Evolutionary conservation across 495 filamentous ascomycete species (phyloP), one percentile per base, ranked within the genome.

Genomic region (Chaetomidium leptoderma): DNA sequence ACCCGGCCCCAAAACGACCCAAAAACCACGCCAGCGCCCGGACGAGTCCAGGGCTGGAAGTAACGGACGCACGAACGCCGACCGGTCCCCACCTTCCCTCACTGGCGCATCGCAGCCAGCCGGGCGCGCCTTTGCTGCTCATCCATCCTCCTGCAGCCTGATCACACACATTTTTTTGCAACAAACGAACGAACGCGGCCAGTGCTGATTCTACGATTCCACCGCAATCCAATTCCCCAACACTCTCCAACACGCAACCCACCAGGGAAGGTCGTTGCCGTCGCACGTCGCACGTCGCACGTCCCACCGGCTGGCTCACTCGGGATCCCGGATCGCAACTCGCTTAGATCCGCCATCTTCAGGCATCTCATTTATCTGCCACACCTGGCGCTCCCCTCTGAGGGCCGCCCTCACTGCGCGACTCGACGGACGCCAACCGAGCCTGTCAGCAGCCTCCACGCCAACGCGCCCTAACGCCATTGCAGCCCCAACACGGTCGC

Each of bases 121-220:
- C 52, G 53, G 26, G 26, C 27, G 16, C 11, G 24, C 53, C 23
- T 32, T 47, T 52, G 26, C 35, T 51, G 36, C 46, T 33, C 36
- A 19, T n/a, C 40, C 19, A 26, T 57, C 39, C 58, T 60, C 48
- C 70, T 72, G 68, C 68, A 63, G 64, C 59, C 67, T 67, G 61
- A 63, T 69, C 68, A 66, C 66, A 65, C 63, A 10, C 11, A 2
- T 51, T 64, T 69, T 67, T 59, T 59, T 36, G 14, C 29, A 43
- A 43, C n/a, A 39, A 13, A 14, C 30, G 6, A 39, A 27, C 32
- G 27, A 37, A 35, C 17, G 11, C 19, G 9, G 10, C 19, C 27
- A 59, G 62, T 66, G 62, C 65, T 69, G 67, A 59, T 66, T 61
- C 33, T 50, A 60, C 54, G 55, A 60, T 53, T 35, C 55, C 43